Conservation (phyloP, 2,329 filamentous ascomycete genomes). For the Chaetomium olivaceum region DNA sequence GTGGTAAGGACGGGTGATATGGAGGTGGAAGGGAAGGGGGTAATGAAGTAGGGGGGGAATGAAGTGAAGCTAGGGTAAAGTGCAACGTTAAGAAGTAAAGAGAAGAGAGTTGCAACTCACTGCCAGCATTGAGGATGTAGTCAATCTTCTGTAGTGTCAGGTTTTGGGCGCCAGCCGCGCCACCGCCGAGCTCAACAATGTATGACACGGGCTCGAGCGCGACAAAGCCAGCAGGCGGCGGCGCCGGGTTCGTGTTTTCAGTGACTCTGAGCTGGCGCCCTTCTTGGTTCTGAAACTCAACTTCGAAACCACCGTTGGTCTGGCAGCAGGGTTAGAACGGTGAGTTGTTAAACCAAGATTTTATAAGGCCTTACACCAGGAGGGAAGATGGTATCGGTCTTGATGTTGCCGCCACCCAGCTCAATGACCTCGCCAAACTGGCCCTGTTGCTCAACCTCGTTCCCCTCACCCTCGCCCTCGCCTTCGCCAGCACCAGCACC, state of each 20-base stretch:
- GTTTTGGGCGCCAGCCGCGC: slow-evolving; percentile 30
- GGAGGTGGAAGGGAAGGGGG: background rate
- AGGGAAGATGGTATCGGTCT: slow-evolving; percentile 40
- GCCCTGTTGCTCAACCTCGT: slow-evolving; percentile 38
- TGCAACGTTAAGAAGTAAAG: background rate
- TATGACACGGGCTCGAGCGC: slow-evolving; percentile 43
- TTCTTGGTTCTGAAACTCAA: slow-evolving; percentile 42
- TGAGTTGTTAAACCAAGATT: background rate
- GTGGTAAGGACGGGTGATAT: background rate
- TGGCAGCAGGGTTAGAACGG: slow-evolving; percentile 8
- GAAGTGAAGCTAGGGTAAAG: no score
- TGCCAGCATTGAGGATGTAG: slow-evolving; percentile 41
- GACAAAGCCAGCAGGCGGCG: slow-evolving; percentile 41
- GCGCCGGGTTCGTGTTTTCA: slow-evolving; percentile 41
- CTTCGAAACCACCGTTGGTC: slow-evolving; percentile 40
- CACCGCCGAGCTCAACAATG: slow-evolving; percentile 39
- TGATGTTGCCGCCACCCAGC: slow-evolving; percentile 38
- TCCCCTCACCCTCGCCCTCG: slow-evolving; percentile 24
- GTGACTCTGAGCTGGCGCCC: slow-evolving; percentile 41
- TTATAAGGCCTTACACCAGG: slow-evolving; percentile 35
- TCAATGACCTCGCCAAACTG: slow-evolving; percentile 37
- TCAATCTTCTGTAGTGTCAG: slow-evolving; percentile 44
- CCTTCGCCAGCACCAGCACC: background rate
- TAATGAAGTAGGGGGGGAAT: background rate
- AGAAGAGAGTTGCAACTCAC: slow-evolving; percentile 33